Evolutionary conservation across 1,139 yeast species (phyloP).

Genomic region (Arxiozyma slooffiae): DNA sequence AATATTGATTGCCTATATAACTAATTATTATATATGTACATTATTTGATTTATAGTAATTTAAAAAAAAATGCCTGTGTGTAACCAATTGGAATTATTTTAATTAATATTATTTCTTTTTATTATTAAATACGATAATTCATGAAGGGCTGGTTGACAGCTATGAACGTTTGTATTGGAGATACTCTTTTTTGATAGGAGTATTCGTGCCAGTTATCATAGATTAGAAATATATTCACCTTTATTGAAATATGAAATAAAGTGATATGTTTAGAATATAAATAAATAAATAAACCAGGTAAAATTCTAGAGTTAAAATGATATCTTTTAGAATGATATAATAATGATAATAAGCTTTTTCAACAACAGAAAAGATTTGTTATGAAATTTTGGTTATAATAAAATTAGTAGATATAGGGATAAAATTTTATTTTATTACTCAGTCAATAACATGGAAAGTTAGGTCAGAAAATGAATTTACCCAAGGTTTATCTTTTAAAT

Average conservation of each 20-base stretch:
- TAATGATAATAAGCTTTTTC: too few relatives aligned
- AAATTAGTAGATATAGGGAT: background rate
- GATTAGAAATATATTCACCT: background rate
- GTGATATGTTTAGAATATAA: background rate
- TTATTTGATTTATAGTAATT: too few relatives aligned
- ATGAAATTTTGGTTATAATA: too few relatives aligned
- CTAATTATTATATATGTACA: too few relatives aligned
- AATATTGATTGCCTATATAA: too few relatives aligned
- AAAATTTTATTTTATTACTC: background rate
- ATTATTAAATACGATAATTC: too few relatives aligned
- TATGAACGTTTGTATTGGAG: background rate
- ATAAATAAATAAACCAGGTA: background rate
- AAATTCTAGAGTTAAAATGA: background rate
- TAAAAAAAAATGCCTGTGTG: background rate
- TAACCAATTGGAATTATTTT: too few relatives aligned
- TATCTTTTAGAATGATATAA: background rate
- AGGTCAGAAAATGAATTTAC: constrained; percentile 47
- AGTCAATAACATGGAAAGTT: constrained; percentile 34
- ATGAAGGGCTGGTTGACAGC: background rate
- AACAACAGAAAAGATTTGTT: too few relatives aligned
- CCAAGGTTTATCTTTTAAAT: constrained; percentile 33
- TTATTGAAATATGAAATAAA: background rate
- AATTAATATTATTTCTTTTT: too few relatives aligned
- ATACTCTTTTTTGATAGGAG: too few relatives aligned
- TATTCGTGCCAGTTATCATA: background rate